Conservation (phyloP, 176 grass and related monocot genomes). For the Phyllostachys edulis region DNA sequence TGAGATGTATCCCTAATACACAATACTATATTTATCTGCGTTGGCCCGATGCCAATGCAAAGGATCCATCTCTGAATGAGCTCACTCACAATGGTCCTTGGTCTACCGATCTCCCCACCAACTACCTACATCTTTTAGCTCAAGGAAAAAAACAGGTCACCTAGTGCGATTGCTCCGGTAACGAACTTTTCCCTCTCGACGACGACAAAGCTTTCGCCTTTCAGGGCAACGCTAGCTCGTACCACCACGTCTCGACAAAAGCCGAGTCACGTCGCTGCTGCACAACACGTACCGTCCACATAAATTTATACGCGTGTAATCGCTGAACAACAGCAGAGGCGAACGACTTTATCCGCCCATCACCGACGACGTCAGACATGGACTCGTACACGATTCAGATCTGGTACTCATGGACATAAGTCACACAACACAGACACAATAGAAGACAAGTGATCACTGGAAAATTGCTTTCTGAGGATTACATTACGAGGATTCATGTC, state of each 20-base stretch:
- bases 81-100: not conserved
- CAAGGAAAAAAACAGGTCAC: not conserved
- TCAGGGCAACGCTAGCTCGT: not conserved
- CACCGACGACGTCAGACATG: conserved; percentile 21
- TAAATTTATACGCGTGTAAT: not conserved
- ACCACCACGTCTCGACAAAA: conserved; percentile 1
- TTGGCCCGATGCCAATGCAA: too few species aligned
- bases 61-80: not conserved
- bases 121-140: not conserved
- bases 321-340: too few species aligned
- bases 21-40: too few species aligned
- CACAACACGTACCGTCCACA: not conserved
- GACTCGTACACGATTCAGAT: too few species aligned
- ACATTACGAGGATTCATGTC: too few species aligned
- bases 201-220: not conserved
- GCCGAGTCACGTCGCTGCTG: not conserved
- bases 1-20: too few species aligned
- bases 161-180: not conserved
- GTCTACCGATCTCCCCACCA: not conserved
- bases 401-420: too few species aligned
- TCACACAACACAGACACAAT: too few species aligned
- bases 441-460: too few species aligned
- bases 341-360: not conserved
- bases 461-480: too few species aligned
- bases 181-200: not conserved